Conservation (phyloP, 129 eudicot genomes). For the Mikania micrantha region DNA sequence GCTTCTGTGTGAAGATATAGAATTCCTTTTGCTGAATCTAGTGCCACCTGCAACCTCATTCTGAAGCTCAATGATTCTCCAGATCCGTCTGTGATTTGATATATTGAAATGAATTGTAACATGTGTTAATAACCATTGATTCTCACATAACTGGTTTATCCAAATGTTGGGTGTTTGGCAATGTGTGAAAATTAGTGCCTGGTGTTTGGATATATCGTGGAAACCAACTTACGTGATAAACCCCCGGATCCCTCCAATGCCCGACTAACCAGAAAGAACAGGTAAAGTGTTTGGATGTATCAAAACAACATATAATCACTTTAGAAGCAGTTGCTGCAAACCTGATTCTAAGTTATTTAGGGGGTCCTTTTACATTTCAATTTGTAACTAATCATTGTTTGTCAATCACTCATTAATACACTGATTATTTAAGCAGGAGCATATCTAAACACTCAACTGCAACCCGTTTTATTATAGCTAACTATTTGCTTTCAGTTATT, state of each 20-base stretch:
- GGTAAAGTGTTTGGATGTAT: too few species aligned
- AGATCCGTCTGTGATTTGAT: slow-evolving; percentile 35
- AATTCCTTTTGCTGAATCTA: slow-evolving; percentile 76
- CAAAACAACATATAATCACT: too few species aligned
- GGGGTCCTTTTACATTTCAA: background rate
- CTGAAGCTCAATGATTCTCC: slow-evolving; percentile 50
- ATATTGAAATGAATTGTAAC: background rate
- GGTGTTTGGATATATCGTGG: too few species aligned
- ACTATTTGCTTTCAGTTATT: too few species aligned
- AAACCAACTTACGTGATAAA: too few species aligned
- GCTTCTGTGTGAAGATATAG: slow-evolving; percentile 94
- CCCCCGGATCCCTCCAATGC: too few species aligned
- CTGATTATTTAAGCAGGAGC: background rate
- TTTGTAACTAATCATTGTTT: background rate
- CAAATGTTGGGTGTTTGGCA: background rate
- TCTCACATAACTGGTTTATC: background rate
- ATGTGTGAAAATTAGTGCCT: too few species aligned
- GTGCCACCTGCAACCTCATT: slow-evolving; percentile 57
- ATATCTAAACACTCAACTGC: background rate
- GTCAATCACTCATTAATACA: background rate
- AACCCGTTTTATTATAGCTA: background rate
- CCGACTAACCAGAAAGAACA: too few species aligned
- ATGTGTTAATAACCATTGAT: background rate
- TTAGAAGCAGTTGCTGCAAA: too few species aligned
- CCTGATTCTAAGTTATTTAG: too few species aligned